A percentile compares a stretch with the other conserved stretches of the same genome.
Conservation (phyloP, 2,329 filamentous ascomycete species). For the Periconia macrospinosa region DNA sequence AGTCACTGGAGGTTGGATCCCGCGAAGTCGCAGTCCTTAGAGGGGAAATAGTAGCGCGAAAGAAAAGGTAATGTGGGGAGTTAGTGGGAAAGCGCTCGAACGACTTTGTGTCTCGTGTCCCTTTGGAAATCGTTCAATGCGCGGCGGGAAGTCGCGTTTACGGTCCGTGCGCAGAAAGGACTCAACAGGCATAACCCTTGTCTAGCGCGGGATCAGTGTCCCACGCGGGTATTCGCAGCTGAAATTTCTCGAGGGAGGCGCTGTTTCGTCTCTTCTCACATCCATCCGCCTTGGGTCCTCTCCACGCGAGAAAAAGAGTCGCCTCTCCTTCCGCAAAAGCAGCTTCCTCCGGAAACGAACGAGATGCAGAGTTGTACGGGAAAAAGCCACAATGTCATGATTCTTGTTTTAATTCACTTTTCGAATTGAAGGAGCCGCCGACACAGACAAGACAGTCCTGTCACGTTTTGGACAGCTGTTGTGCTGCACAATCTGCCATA, state of each 20-base stretch:
- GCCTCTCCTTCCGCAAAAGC: too few relatives aligned
- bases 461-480: too few relatives aligned
- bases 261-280: background rate
- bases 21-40: too few relatives aligned
- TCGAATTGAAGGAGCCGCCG: too few relatives aligned
- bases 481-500: too few relatives aligned
- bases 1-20: background rate
- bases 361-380: too few relatives aligned
- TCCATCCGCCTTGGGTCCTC: background rate
- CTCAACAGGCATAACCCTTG: constrained; percentile 19
- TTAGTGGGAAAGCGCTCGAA: background rate
- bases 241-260: constrained; percentile 10
- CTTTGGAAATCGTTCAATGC: constrained; percentile 17
- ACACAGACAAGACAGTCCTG: too few relatives aligned
- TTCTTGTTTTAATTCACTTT: too few relatives aligned
- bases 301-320: background rate
- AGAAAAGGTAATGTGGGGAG: background rate
- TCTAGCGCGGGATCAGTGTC: constrained; percentile 16
- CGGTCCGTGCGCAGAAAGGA: constrained; percentile 8
- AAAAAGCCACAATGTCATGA: too few relatives aligned
- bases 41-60: background rate
- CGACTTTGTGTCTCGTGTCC: constrained; percentile 35
- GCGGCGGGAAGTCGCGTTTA: constrained; percentile 14
- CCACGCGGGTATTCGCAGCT: constrained; percentile 20
- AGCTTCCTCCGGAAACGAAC: too few relatives aligned